phyloP scores from a whole-genome alignment of 1,284 basidiomycete genomes.

The Sparassis latifolia region DNA sequence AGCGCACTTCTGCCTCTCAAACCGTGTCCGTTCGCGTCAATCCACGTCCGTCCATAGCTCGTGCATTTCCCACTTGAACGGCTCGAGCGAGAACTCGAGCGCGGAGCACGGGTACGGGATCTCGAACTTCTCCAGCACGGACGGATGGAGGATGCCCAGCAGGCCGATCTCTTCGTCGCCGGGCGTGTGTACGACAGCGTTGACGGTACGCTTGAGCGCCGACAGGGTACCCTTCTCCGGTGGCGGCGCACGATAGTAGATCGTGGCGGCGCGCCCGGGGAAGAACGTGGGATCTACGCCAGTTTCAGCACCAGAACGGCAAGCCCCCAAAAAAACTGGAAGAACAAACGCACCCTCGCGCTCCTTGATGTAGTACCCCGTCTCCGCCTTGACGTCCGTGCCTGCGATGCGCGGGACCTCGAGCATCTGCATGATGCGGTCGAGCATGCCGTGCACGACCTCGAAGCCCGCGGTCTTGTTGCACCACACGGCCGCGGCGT shows the following conservation, averaged over 20 bases:
- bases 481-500: slow-evolving; percentile 89
- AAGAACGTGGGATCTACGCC: slow-evolving; percentile 83
- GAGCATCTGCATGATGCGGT: slow-evolving; percentile 92
- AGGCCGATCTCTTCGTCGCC: slow-evolving; percentile 73
- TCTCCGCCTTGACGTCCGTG: slow-evolving; percentile 46
- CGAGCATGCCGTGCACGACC: slow-evolving; percentile 91
- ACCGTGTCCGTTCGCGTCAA: not conserved
- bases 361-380: slow-evolving; percentile 92
- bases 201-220: slow-evolving; percentile 27
- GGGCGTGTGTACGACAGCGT: slow-evolving; percentile 22
- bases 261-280: slow-evolving; percentile 88
- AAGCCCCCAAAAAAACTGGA: not conserved
- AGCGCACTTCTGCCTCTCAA: not conserved
- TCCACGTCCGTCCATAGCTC: slow-evolving; percentile 17
- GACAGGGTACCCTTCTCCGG: slow-evolving; percentile 24
- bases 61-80: slow-evolving; percentile 69
- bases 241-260: slow-evolving; percentile 73
- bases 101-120: slow-evolving; percentile 94
- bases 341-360: slow-evolving; percentile 54
- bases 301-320: slow-evolving; percentile 2
- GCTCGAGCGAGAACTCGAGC: slow-evolving; percentile 91
- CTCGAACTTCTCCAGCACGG: slow-evolving; percentile 88
- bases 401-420: slow-evolving; percentile 77
- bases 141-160: slow-evolving; percentile 87
- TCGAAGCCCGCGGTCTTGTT: slow-evolving; percentile 97